These are phyloP conservation scores for Clonostachys rosea DNA, from an alignment of 2,329 filamentous ascomycete species.

Conservation along the genomic window DNA sequence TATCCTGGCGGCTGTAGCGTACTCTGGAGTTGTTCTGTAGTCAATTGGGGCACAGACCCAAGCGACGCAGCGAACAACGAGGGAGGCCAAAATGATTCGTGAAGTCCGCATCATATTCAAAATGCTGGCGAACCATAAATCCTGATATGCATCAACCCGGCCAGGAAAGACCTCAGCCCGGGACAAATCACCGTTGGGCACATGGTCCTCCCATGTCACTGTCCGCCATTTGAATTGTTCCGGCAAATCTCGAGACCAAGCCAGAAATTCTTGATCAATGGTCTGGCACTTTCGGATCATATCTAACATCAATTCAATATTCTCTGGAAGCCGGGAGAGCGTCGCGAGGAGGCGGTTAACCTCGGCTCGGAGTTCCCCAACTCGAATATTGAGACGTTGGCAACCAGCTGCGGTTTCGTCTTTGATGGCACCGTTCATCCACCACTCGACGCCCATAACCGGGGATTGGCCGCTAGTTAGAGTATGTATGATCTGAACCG, in stretches of 20 bases:
- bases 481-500: slow-evolving; percentile 49
- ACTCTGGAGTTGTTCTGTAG: slow-evolving; percentile 59
- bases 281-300: slow-evolving; percentile 46
- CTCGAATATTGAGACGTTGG: slow-evolving; percentile 47
- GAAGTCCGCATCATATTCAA: slow-evolving; percentile 52
- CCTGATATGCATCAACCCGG: slow-evolving; percentile 52
- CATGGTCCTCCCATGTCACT: slow-evolving; percentile 49
- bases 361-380: slow-evolving; percentile 51
- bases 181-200: slow-evolving; percentile 45
- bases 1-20: slow-evolving; percentile 46
- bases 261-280: slow-evolving; percentile 45
- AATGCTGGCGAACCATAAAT: slow-evolving; percentile 53
- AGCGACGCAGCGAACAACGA: slow-evolving; percentile 54
- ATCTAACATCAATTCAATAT: slow-evolving; percentile 42
- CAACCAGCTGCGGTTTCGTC: slow-evolving; percentile 41
- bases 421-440: slow-evolving; percentile 47
- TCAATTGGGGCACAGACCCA: slow-evolving; percentile 57
- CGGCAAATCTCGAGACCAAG: slow-evolving; percentile 46
- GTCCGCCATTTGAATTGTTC: slow-evolving; percentile 45
- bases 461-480: slow-evolving; percentile 48
- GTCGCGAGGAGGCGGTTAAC: slow-evolving; percentile 43
- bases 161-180: slow-evolving; percentile 55
- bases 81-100: slow-evolving; percentile 48
- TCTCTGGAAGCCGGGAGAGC: slow-evolving; percentile 39
- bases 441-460: slow-evolving; percentile 53